phyloP scores from a whole-genome alignment of 1,139 yeast genomes.

The Hyphopichia fennica region DNA sequence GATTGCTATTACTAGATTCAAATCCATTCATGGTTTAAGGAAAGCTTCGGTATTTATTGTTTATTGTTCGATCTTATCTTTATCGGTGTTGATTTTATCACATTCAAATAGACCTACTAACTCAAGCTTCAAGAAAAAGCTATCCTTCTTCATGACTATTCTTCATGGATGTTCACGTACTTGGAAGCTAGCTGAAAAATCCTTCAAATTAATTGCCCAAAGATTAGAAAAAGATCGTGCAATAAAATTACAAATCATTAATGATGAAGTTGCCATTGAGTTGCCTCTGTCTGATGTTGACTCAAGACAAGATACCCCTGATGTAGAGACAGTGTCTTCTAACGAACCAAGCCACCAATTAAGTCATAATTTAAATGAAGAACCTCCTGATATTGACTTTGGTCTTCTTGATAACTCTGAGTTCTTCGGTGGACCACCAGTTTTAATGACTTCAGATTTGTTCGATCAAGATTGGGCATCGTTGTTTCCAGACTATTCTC shows the following conservation, averaged over 20 bases:
- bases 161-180: constrained; percentile 42
- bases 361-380: not conserved
- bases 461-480: constrained; percentile 54
- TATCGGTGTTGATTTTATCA: constrained; percentile 45
- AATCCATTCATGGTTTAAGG: constrained; percentile 39
- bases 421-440: constrained; percentile 54
- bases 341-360: no score
- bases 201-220: constrained; percentile 38
- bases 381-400: not conserved
- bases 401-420: constrained; percentile 26
- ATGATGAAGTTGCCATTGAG: constrained; percentile 1
- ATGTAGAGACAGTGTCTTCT: not conserved
- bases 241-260: constrained; percentile 3
- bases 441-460: constrained; percentile 52
- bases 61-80: constrained; percentile 43
- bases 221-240: constrained; percentile 10
- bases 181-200: constrained; percentile 52
- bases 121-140: constrained; percentile 24
- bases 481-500: constrained; percentile 41
- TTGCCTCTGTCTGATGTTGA: not conserved
- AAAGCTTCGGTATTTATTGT: constrained; percentile 42
- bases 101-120: constrained; percentile 27
- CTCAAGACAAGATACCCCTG: not conserved
- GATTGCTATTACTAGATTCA: constrained; percentile 36
- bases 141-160: constrained; percentile 40